Conservation (phyloP, 169 alveolate genomes). For the Eimeria brunetti region DNA sequence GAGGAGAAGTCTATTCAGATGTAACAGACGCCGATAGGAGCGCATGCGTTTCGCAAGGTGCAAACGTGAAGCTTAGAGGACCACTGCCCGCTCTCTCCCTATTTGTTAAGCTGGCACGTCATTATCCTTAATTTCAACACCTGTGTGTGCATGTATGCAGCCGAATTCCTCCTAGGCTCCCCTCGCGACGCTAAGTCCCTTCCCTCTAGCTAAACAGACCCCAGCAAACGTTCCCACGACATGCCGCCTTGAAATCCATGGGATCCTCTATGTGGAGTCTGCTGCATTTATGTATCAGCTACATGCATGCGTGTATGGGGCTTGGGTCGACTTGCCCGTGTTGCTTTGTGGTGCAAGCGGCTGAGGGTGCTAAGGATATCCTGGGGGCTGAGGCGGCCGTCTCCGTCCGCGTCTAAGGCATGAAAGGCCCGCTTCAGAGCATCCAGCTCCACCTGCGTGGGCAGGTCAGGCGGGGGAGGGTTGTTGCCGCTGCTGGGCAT, state of each 20-base stretch:
- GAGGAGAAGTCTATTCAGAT: neutral
- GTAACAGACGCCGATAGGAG: neutral
- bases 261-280: neutral
- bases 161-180: neutral
- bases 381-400: constrained; percentile 77
- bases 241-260: neutral
- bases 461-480: constrained; percentile 55
- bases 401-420: constrained; percentile 78
- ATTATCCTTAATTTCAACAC: neutral
- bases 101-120: neutral
- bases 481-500: constrained; percentile 33
- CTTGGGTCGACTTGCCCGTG: constrained; percentile 32
- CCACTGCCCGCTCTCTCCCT: neutral
- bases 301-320: neutral
- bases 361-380: constrained; percentile 56
- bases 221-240: neutral
- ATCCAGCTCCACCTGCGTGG: constrained; percentile 83
- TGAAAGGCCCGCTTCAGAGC: constrained; percentile 83
- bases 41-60: too few species aligned
- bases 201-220: neutral
- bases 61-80: too few species aligned
- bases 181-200: too few species aligned
- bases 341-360: constrained; percentile 67
- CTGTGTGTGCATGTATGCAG: neutral
- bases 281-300: neutral